phyloP scores from a whole-genome alignment of 768 basidiomycete genomes.

The Gyrodon lividus region DNA sequence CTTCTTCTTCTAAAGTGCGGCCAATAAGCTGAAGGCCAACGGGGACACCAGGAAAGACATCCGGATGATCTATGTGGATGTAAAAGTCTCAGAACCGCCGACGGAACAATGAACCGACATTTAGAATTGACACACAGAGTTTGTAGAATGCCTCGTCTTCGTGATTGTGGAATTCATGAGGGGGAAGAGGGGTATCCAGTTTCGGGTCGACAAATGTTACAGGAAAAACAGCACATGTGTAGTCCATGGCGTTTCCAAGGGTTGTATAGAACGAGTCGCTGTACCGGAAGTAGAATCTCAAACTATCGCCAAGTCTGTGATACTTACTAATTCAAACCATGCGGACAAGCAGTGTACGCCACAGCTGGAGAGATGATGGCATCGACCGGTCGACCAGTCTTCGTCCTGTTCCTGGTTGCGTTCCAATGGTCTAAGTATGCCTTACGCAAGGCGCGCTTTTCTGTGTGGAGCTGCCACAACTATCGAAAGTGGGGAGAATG shows the following conservation, averaged over 20 bases:
- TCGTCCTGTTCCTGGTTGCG: slow-evolving; percentile 40
- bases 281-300: slow-evolving; percentile 17
- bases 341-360: slow-evolving; percentile 44
- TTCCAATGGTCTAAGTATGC: slow-evolving; percentile 51
- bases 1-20: slow-evolving; percentile 50
- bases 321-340: slow-evolving; percentile 42
- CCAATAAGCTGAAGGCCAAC: slow-evolving; percentile 50
- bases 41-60: slow-evolving; percentile 44
- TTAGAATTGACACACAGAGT: slow-evolving; percentile 37
- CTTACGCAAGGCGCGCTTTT: slow-evolving; percentile 41
- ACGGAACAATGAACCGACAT: not conserved
- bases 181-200: slow-evolving; percentile 35
- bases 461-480: slow-evolving; percentile 48
- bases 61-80: slow-evolving; percentile 40
- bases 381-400: slow-evolving; percentile 51
- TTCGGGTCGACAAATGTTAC: slow-evolving; percentile 45
- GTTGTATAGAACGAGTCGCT: slow-evolving; percentile 45
- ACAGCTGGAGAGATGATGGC: slow-evolving; percentile 48
- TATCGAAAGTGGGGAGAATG: slow-evolving; percentile 7
- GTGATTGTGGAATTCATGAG: slow-evolving; percentile 41
- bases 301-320: not conserved
- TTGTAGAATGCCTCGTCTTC: slow-evolving; percentile 45
- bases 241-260: slow-evolving; percentile 49
- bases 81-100: not conserved
- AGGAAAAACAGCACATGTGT: slow-evolving; percentile 43